Evolutionary conservation across 306 rosid genomes (phyloP).

Genomic region (Rubus idaeus): DNA sequence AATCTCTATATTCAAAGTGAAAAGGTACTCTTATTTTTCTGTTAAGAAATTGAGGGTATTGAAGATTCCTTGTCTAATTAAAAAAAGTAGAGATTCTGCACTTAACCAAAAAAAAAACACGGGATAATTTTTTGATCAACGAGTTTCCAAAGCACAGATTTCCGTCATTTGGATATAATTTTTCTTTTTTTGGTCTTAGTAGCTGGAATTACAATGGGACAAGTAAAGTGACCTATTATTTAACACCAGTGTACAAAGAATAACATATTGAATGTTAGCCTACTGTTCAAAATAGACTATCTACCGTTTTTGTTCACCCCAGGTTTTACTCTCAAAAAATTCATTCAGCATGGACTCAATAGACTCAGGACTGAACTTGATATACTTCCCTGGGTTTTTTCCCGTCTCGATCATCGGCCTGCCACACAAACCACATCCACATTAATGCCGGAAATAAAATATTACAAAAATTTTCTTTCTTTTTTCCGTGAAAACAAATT

Average conservation of each 20-base stretch:
- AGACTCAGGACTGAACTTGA: constrained; percentile 59
- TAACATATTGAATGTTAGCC: background rate
- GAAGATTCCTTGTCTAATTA: too few species aligned
- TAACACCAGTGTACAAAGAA: constrained; percentile 6
- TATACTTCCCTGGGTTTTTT: constrained; percentile 74
- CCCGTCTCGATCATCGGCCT: constrained; percentile 94
- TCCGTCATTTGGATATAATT: background rate
- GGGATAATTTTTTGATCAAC: too few species aligned
- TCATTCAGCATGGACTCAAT: constrained; percentile 83
- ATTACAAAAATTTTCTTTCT: background rate
- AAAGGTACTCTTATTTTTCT: too few species aligned
- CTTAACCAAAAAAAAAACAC: too few species aligned
- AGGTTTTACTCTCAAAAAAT: constrained; percentile 86
- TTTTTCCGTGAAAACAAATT: background rate
- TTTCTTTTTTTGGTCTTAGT: background rate
- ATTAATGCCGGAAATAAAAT: background rate
- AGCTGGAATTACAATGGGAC: constrained; percentile 5
- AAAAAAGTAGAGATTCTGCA: too few species aligned
- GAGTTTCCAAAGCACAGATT: background rate
- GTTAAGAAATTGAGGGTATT: too few species aligned
- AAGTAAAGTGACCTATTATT: background rate
- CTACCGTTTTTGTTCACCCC: constrained; percentile 83
- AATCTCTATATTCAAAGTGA: too few species aligned
- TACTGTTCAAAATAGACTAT: background rate
- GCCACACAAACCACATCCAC: constrained; percentile 19